phyloP scores from a whole-genome alignment of 169 alveolate genomes.

The Plasmodium malariae region DNA sequence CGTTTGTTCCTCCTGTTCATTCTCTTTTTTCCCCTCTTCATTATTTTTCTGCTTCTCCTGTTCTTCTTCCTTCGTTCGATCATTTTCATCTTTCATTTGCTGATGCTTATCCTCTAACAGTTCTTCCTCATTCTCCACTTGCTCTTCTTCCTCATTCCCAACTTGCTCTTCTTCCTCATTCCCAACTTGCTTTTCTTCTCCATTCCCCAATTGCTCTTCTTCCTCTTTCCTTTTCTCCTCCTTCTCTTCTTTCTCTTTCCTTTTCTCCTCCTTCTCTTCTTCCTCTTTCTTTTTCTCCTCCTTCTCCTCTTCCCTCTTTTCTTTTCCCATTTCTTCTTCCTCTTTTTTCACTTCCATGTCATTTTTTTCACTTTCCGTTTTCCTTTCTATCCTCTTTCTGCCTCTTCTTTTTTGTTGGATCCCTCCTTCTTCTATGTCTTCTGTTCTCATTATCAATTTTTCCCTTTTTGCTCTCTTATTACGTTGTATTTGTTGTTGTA shows the following conservation, averaged over 20 bases:
- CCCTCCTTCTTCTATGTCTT: not conserved
- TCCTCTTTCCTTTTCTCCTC: not conserved
- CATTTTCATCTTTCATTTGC: not conserved
- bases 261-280: not conserved
- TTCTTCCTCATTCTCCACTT: not conserved
- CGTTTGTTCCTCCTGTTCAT: not conserved
- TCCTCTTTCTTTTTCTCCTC: not conserved
- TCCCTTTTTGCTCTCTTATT: not conserved
- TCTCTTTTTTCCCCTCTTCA: not conserved
- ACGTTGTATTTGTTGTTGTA: no score
- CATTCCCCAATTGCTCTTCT: not conserved
- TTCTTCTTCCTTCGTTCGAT: not conserved
- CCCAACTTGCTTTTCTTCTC: not conserved
- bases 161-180: not conserved
- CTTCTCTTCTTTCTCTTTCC: slow-evolving; percentile 11
- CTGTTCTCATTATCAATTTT: not conserved
- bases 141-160: not conserved
- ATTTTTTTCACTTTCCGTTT: not conserved
- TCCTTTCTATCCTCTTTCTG: not conserved
- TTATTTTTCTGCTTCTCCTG: not conserved
- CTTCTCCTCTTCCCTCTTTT: not conserved
- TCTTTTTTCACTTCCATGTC: not conserved
- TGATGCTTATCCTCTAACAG: not conserved
- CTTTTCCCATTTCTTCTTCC: not conserved
- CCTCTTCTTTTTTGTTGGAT: not conserved